phyloP scores from a whole-genome alignment of 108 stramenopile genomes.

The Aurantiochytrium sp. region DNA sequence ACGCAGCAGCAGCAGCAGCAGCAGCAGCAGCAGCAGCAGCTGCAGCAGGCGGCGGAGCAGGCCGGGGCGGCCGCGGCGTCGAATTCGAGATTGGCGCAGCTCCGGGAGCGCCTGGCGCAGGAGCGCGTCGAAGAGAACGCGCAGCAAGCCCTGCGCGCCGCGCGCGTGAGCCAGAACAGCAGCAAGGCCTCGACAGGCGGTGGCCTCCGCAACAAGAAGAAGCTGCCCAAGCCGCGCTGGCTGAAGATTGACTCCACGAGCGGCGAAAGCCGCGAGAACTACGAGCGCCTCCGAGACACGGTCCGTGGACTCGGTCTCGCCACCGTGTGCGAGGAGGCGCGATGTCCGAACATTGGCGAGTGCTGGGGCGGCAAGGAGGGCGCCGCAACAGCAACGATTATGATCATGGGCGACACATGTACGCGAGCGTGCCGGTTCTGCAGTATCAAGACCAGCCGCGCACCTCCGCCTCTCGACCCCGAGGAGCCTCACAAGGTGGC shows the following conservation, averaged over 20 bases:
- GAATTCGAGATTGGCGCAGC: not conserved
- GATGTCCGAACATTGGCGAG: constrained; percentile 98
- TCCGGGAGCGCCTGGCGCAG: not conserved
- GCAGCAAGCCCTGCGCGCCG: not conserved
- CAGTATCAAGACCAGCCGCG: constrained; percentile 78
- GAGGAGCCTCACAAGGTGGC: constrained; percentile 90
- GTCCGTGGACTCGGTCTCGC: constrained; percentile 62
- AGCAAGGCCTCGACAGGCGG: not conserved
- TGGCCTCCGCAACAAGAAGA: constrained; percentile 5
- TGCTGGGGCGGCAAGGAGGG: constrained; percentile 84
- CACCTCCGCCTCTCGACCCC: constrained; percentile 86
- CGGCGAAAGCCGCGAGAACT: constrained; percentile 18
- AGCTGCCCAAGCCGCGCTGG: constrained; percentile 11
- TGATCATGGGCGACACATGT: constrained; percentile 97
- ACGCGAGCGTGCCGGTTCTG: constrained; percentile 97
- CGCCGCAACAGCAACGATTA: constrained; percentile 90
- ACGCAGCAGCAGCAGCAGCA: not conserved
- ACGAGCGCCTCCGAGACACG: constrained; percentile 38
- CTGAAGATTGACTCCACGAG: not conserved
- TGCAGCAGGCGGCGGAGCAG: not conserved
- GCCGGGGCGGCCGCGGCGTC: not conserved
- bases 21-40: too few relatives aligned
- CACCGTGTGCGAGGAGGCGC: constrained; percentile 97
- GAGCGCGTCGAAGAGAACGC: not conserved
- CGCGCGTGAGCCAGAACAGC: not conserved